Percentiles rank a stretch among this genome's conserved stretches.
phyloP scores from a whole-genome alignment of 2,329 filamentous ascomycete species.

The Fonsecaea nubica region DNA sequence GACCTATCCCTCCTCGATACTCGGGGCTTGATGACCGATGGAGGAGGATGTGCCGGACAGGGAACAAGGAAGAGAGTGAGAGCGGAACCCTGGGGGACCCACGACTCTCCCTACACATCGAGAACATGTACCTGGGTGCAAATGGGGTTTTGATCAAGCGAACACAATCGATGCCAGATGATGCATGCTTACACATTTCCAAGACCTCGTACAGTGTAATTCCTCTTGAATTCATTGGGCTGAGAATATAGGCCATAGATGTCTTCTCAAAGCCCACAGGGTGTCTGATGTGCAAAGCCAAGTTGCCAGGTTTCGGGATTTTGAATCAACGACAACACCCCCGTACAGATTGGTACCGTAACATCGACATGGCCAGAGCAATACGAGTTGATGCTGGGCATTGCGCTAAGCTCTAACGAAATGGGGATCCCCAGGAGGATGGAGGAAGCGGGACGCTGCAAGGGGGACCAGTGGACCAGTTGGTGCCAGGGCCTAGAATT shows the following conservation, averaged over 20 bases:
- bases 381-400: neutral
- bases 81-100: neutral
- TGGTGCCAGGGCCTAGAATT: neutral
- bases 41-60: neutral
- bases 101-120: neutral
- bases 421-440: neutral
- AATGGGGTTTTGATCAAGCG: neutral
- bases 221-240: neutral
- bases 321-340: neutral
- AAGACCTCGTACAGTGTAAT: too few species aligned
- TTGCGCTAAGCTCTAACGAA: neutral
- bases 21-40: neutral
- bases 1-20: conserved; percentile 1
- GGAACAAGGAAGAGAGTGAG: neutral
- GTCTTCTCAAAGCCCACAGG: neutral
- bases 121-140: conserved; percentile 1
- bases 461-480: neutral
- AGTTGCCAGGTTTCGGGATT: neutral
- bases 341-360: neutral
- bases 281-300: neutral
- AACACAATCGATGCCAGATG: neutral
- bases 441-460: neutral
- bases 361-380: neutral
- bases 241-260: neutral
- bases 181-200: conserved; percentile 18